Evolutionary conservation across 2,329 filamentous ascomycete species (phyloP).

Genomic region (Aspergillus sp.): DNA sequence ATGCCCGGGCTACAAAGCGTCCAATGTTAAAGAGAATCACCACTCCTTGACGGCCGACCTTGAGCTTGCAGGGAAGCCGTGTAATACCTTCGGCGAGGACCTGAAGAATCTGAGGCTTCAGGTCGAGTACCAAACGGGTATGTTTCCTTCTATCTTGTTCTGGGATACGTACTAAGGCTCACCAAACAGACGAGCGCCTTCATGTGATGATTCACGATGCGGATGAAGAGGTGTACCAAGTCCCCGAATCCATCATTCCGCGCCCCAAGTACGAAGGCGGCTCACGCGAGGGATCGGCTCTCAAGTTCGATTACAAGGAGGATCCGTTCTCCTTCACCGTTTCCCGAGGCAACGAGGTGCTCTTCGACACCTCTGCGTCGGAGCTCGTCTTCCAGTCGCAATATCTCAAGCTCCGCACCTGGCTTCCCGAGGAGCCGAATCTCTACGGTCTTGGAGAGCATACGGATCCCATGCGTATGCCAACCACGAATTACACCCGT

Average conservation of each 20-base stretch:
- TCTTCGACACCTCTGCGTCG: slow-evolving; percentile 62
- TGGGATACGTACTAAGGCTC: not conserved
- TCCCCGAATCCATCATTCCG: slow-evolving; percentile 59
- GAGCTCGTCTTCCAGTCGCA: slow-evolving; percentile 67
- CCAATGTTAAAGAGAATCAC: slow-evolving; percentile 23
- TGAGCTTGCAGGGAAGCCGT: slow-evolving; percentile 56
- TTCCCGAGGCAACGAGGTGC: slow-evolving; percentile 24
- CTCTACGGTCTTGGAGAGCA: slow-evolving; percentile 75
- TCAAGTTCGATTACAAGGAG: slow-evolving; percentile 42
- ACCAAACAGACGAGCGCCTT: slow-evolving; percentile 50
- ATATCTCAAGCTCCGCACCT: slow-evolving; percentile 64
- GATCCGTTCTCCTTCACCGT: slow-evolving; percentile 62
- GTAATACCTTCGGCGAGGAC: slow-evolving; percentile 52
- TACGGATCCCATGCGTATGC: slow-evolving; percentile 59
- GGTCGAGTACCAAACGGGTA: slow-evolving; percentile 55
- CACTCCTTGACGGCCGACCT: slow-evolving; percentile 59
- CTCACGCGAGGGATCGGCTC: slow-evolving; percentile 36
- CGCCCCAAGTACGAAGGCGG: slow-evolving; percentile 42
- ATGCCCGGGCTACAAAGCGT: slow-evolving; percentile 32
- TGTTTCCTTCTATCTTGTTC: slow-evolving; percentile 5
- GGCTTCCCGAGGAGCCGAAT: slow-evolving; percentile 57
- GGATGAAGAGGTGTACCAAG: slow-evolving; percentile 61
- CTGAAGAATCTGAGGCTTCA: slow-evolving; percentile 46
- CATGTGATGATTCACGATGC: slow-evolving; percentile 67
- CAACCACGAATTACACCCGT: slow-evolving; percentile 59